phyloP scores from a whole-genome alignment of 768 basidiomycete genomes.

The Pulveroboletus sp. region DNA sequence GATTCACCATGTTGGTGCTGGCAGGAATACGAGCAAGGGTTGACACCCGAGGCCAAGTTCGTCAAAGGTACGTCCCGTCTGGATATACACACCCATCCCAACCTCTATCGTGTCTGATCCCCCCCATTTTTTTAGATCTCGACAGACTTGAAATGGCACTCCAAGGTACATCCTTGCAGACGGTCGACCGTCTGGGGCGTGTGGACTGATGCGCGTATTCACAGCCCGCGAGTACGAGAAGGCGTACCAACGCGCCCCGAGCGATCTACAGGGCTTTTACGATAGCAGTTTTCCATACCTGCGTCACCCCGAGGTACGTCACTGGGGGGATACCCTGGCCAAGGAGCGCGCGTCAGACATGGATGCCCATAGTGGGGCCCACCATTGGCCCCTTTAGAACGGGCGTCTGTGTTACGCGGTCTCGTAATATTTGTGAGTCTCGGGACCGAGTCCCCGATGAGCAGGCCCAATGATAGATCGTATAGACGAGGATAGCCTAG shows the following conservation, averaged over 20 bases:
- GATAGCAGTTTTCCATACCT: slow-evolving; percentile 75
- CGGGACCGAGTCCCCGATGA: neutral
- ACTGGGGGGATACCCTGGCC: slow-evolving; percentile 56
- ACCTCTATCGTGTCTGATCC: neutral
- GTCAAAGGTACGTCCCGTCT: slow-evolving; percentile 64
- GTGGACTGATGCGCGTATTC: neutral
- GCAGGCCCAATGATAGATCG: neutral
- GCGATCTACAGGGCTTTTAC: slow-evolving; percentile 70
- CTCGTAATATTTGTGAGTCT: no score
- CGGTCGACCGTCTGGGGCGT: neutral
- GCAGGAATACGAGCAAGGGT: slow-evolving; percentile 82
- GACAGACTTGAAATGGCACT: slow-evolving; percentile 87
- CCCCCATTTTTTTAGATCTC: slow-evolving; percentile 49
- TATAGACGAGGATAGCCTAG: no score
- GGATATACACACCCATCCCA: neutral
- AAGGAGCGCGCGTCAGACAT: slow-evolving; percentile 7
- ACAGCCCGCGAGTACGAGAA: slow-evolving; percentile 75
- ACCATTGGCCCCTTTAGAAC: neutral
- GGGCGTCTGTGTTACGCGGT: neutral
- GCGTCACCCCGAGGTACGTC: slow-evolving; percentile 66
- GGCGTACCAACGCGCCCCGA: slow-evolving; percentile 38
- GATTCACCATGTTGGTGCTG: neutral
- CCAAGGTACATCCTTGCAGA: slow-evolving; percentile 50
- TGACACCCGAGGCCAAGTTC: slow-evolving; percentile 74
- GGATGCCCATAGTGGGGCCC: neutral